These are phyloP conservation scores for Purpureocillium lavendulum DNA, from an alignment of 2,329 filamentous ascomycete species.

Conservation along the genomic window DNA sequence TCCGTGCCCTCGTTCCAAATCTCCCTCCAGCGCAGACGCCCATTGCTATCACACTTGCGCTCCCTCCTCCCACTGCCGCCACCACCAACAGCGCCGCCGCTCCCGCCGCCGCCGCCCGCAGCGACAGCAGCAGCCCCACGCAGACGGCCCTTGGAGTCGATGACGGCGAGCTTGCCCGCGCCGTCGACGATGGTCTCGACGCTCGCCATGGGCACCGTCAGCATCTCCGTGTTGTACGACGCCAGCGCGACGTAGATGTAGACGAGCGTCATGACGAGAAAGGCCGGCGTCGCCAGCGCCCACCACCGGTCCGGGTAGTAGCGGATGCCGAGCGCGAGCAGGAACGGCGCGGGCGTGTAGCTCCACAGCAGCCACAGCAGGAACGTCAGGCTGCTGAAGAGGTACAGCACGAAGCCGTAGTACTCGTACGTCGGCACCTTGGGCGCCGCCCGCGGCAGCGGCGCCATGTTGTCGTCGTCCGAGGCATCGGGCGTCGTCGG, in stretches of 20 bases:
- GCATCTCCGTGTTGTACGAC: constrained; percentile 78
- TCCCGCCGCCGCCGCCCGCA: too few species aligned
- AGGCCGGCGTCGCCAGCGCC: constrained; percentile 85
- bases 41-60: constrained; percentile 26
- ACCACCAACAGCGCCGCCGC: too few species aligned
- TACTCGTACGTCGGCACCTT: constrained; percentile 99
- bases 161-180: constrained; percentile 73
- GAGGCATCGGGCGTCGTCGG: constrained; percentile 89
- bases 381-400: constrained; percentile 78
- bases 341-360: constrained; percentile 83
- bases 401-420: constrained; percentile 95
- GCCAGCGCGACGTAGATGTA: constrained; percentile 95
- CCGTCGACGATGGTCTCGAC: constrained; percentile 91
- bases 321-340: constrained; percentile 87
- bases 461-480: constrained; percentile 78
- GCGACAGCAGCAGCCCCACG: constrained; percentile 14
- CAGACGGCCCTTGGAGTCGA: constrained; percentile 60
- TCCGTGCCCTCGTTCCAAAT: constrained; percentile 92
- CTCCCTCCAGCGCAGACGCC: constrained; percentile 59
- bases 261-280: constrained; percentile 76
- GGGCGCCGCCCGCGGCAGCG: constrained; percentile 77
- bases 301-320: constrained; percentile 99
- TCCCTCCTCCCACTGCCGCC: constrained; percentile 20
- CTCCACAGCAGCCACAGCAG: constrained; percentile 69
- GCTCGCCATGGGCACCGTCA: constrained; percentile 72